phyloP scores from a whole-genome alignment of 1,284 basidiomycete species.

The Xanthoconium separans region DNA sequence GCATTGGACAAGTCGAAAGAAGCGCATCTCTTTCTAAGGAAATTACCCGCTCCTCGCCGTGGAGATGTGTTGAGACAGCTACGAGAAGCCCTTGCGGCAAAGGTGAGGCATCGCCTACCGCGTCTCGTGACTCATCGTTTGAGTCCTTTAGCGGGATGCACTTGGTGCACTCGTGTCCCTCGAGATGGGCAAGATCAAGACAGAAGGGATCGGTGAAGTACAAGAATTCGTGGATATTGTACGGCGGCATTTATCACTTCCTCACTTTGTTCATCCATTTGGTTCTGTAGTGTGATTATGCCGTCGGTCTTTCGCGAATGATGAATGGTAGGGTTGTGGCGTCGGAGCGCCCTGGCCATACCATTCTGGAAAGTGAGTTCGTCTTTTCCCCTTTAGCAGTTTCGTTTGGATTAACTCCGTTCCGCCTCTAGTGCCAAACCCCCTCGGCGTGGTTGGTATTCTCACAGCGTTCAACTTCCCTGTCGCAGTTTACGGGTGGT shows the following conservation, averaged over 20 bases:
- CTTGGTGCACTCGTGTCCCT: conserved; percentile 83
- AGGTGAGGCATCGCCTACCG: conserved; percentile 44
- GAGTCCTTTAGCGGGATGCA: conserved; percentile 57
- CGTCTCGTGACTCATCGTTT: neutral
- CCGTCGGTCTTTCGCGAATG: conserved; percentile 84
- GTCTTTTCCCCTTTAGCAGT: conserved; percentile 6
- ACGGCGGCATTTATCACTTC: conserved; percentile 24
- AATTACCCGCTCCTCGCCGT: conserved; percentile 81
- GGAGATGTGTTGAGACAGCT: conserved; percentile 91
- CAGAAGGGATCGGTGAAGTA: conserved; percentile 92
- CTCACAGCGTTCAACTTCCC: conserved; percentile 95
- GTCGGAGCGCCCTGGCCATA: conserved; percentile 87
- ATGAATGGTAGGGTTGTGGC: conserved; percentile 87
- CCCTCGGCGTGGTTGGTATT: conserved; percentile 89
- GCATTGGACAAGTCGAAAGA: conserved; percentile 65
- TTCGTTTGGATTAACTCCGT: conserved; percentile 6
- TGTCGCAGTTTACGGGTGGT: conserved; percentile 88
- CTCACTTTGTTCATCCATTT: conserved; percentile 8
- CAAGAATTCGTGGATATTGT: conserved; percentile 95
- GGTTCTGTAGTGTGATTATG: conserved; percentile 58
- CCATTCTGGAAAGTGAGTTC: conserved; percentile 77
- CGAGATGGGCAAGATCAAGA: conserved; percentile 95
- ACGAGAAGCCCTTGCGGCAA: conserved; percentile 74
- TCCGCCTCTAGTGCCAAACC: conserved; percentile 75
- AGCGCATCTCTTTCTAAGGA: conserved; percentile 71